These are phyloP conservation scores for Phlebiopsis gigantea DNA, from an alignment of 768 basidiomycete genomes.

Conservation along the genomic window DNA sequence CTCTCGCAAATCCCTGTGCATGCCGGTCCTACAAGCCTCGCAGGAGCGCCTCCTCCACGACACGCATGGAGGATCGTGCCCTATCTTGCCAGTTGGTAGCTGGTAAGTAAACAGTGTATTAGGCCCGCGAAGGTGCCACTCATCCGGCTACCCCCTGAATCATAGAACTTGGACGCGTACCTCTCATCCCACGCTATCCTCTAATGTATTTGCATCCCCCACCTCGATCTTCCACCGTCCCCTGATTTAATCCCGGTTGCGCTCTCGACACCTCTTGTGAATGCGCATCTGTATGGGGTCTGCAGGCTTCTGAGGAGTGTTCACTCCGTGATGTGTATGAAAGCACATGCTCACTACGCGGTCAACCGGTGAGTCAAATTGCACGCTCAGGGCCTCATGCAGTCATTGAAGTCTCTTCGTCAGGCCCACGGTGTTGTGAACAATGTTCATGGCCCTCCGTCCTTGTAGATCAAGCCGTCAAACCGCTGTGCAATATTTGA, in stretches of 20 bases:
- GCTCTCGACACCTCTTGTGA: slow-evolving; percentile 28
- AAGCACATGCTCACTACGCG: slow-evolving; percentile 60
- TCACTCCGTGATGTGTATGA: slow-evolving; percentile 41
- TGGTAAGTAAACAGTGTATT: too few relatives aligned
- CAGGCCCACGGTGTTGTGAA: neutral
- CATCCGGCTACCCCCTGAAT: too few relatives aligned
- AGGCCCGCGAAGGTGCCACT: too few relatives aligned
- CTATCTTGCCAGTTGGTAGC: too few relatives aligned
- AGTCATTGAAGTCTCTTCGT: neutral
- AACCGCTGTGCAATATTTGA: slow-evolving; percentile 76
- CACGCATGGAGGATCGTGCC: too few relatives aligned
- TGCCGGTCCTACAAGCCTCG: too few relatives aligned
- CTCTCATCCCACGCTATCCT: slow-evolving; percentile 29
- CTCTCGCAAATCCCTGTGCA: too few relatives aligned
- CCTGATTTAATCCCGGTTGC: slow-evolving; percentile 28
- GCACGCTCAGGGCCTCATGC: neutral
- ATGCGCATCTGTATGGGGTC: slow-evolving; percentile 27
- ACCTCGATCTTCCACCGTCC: slow-evolving; percentile 38
- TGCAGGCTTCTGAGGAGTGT: slow-evolving; percentile 23
- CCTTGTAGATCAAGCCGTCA: slow-evolving; percentile 69
- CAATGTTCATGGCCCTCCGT: slow-evolving; percentile 1
- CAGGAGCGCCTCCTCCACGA: too few relatives aligned
- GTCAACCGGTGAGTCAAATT: slow-evolving; percentile 59
- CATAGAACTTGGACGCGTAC: too few relatives aligned
- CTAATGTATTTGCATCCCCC: slow-evolving; percentile 54